Evolutionary conservation across 2,329 filamentous ascomycete genomes (phyloP).

Genomic region (Ceratocystis huliohia): DNA sequence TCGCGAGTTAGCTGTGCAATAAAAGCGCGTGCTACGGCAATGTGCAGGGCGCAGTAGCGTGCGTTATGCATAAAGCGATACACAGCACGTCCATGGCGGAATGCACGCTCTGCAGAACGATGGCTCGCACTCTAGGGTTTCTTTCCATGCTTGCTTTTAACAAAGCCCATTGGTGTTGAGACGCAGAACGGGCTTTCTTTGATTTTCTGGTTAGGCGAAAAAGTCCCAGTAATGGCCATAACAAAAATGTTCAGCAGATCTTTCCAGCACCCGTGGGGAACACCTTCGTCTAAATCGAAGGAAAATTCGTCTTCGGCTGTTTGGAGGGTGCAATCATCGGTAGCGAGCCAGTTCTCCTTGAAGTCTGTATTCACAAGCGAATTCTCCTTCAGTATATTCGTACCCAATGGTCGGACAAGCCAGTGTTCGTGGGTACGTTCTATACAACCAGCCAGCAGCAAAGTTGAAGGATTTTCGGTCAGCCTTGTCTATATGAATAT

Average conservation of each 20-base stretch:
- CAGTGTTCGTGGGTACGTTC: conserved; percentile 43
- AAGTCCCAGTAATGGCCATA: conserved; percentile 34
- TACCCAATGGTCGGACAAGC: conserved; percentile 43
- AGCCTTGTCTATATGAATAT: conserved; percentile 41
- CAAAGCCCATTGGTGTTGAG: neutral
- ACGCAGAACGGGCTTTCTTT: neutral
- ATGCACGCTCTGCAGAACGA: conserved; percentile 21
- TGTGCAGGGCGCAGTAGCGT: conserved; percentile 40
- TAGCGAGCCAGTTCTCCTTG: conserved; percentile 26
- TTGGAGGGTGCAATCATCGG: conserved; percentile 24
- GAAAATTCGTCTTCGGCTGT: conserved; percentile 25
- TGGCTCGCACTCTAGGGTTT: neutral
- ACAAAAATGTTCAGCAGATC: conserved; percentile 46
- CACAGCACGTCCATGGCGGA: conserved; percentile 33
- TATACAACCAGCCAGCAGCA: conserved; percentile 42
- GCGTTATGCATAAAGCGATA: conserved; percentile 32
- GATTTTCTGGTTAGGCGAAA: neutral
- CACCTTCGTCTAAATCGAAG: conserved; percentile 31
- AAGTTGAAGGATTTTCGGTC: conserved; percentile 37
- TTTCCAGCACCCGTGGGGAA: conserved; percentile 51
- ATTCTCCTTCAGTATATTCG: conserved; percentile 34
- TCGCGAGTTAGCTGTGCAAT: conserved; percentile 42
- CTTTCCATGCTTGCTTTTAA: neutral
- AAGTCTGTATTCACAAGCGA: conserved; percentile 25
- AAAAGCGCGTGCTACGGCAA: conserved; percentile 43